A percentile compares a stretch with the other conserved stretches of the same genome.
These are phyloP conservation scores for Fonsecaea multimorphosa DNA, from an alignment of 2,329 filamentous ascomycete species.

Conservation along the genomic window DNA sequence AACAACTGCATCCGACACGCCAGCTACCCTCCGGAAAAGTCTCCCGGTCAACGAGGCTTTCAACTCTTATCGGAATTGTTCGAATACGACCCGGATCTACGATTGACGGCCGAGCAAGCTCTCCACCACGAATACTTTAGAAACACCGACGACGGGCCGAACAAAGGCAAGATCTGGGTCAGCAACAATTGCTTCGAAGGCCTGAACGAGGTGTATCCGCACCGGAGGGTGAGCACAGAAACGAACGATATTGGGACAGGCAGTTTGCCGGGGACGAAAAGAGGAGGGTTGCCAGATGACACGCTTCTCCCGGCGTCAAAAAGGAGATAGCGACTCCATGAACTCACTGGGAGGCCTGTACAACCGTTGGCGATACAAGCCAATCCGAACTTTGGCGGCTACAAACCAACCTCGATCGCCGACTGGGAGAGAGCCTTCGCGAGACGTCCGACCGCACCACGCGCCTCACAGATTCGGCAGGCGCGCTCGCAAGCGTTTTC, in stretches of 20 bases:
- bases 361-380: neutral
- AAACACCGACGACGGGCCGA: conserved; percentile 56
- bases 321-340: conserved; percentile 33
- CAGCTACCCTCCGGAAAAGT: conserved; percentile 59
- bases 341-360: neutral
- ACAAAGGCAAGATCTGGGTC: conserved; percentile 51
- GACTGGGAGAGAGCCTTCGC: neutral
- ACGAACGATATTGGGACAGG: conserved; percentile 94
- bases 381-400: neutral
- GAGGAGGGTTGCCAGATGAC: conserved; percentile 85
- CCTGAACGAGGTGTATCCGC: conserved; percentile 84
- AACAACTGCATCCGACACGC: conserved; percentile 70
- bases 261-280: conserved; percentile 87
- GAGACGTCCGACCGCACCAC: neutral
- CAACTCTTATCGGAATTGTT: conserved; percentile 80
- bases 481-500: neutral
- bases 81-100: conserved; percentile 89
- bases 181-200: conserved; percentile 90
- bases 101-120: conserved; percentile 84
- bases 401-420: neutral
- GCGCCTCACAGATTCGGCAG: neutral
- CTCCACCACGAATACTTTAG: conserved; percentile 90
- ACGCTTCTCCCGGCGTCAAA: conserved; percentile 36
- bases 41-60: conserved; percentile 77
- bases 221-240: conserved; percentile 87